phyloP scores from a whole-genome alignment of 108 stramenopile genomes.

The Thalassiosira profunda region DNA sequence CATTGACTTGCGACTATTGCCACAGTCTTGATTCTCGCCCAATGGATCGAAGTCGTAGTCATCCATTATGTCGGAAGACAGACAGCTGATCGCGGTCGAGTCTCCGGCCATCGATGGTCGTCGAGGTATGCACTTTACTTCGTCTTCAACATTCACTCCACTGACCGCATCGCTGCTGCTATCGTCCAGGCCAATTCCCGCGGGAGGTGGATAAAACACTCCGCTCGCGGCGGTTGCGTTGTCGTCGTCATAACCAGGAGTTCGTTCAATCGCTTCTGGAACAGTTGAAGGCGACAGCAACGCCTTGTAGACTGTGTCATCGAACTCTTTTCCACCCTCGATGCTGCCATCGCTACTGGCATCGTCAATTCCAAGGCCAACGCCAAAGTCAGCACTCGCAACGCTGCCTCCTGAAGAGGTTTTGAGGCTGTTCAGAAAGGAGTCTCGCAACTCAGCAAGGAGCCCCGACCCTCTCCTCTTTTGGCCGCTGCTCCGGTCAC shows the following conservation, averaged over 20 bases:
- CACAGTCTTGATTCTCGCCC: background rate
- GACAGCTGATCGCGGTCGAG: background rate
- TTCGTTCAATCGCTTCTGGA: background rate
- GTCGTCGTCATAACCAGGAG: background rate
- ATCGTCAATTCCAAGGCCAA: background rate
- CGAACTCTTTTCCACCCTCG: background rate
- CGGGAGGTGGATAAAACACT: constrained; percentile 14
- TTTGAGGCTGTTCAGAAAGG: no score
- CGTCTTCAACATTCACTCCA: background rate
- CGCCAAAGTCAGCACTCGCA: background rate
- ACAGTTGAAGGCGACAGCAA: background rate
- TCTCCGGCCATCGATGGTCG: background rate
- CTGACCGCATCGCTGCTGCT: background rate
- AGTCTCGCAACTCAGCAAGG: background rate
- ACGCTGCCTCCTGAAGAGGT: no score
- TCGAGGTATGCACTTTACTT: no score
- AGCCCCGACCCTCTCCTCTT: background rate
- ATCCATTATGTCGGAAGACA: background rate
- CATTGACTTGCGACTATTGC: background rate
- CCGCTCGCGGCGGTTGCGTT: background rate
- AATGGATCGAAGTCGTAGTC: background rate
- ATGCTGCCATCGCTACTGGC: background rate
- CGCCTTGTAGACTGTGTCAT: background rate
- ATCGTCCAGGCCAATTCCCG: background rate
- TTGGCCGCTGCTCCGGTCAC: background rate